Conservation (phyloP, 345 rosid genomes). For the Bretschneidera sinensis region DNA sequence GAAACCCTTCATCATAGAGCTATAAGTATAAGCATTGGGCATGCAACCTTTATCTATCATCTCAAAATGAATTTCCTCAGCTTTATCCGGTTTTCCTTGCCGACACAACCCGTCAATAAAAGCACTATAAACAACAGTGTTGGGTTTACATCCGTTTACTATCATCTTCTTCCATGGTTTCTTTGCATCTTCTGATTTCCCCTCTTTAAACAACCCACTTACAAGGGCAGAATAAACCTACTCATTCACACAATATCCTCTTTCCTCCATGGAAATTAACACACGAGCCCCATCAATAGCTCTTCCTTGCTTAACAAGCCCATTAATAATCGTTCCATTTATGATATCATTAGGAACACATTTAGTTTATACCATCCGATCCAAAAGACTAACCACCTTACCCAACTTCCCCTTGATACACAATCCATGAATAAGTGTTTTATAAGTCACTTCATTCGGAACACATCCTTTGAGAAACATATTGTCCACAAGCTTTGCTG, state of each 20-base stretch:
- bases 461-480: conserved; percentile 90
- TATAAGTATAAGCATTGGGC: conserved; percentile 79
- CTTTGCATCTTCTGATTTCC: conserved; percentile 59
- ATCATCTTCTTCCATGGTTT: conserved; percentile 54
- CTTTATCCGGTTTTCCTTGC: conserved; percentile 67
- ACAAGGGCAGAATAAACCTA: conserved; percentile 66
- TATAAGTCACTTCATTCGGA: conserved; percentile 82
- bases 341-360: conserved; percentile 81
- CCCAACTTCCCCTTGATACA: conserved; percentile 77
- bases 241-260: conserved; percentile 57
- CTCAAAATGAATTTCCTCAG: conserved; percentile 41
- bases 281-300: conserved; percentile 47
- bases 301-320: conserved; percentile 72
- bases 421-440: conserved; percentile 78
- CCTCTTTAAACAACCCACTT: conserved; percentile 81
- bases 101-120: conserved; percentile 73
- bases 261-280: conserved; percentile 62
- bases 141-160: conserved; percentile 50
- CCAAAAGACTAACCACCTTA: conserved; percentile 78
- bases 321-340: conserved; percentile 72
- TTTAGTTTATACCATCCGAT: conserved; percentile 64
- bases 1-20: conserved; percentile 86
- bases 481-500: conserved; percentile 79
- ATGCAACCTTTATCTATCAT: conserved; percentile 55
- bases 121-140: conserved; percentile 63